phyloP scores from a whole-genome alignment of 2,329 filamentous ascomycete species.

The Hyphodiscus sp. region DNA sequence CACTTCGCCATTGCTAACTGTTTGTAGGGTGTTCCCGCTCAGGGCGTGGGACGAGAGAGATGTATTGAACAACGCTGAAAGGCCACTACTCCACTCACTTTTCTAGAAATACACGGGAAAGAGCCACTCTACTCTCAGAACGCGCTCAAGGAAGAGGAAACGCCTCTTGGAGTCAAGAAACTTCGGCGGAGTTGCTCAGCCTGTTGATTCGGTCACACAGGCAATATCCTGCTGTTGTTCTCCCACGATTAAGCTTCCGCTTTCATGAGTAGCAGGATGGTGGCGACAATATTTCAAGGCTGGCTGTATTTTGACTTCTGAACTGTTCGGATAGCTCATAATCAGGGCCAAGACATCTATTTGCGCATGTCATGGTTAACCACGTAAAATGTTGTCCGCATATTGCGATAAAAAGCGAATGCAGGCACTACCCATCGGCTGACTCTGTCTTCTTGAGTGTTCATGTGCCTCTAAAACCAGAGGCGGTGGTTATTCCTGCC shows the following conservation, averaged over 20 bases:
- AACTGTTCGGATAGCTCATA: neutral
- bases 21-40: constrained; percentile 21
- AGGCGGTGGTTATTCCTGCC: neutral
- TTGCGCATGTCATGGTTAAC: neutral
- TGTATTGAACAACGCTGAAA: constrained; percentile 16
- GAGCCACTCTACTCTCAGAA: neutral
- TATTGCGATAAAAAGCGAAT: neutral
- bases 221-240: neutral
- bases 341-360: neutral
- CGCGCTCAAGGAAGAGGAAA: no score
- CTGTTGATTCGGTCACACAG: neutral
- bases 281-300: neutral
- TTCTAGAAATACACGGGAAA: neutral
- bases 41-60: constrained; percentile 22
- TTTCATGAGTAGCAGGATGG: neutral
- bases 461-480: neutral
- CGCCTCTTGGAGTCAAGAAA: no score
- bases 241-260: neutral
- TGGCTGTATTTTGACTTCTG: neutral
- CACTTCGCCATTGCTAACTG: constrained; percentile 9
- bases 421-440: neutral
- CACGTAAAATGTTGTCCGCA: neutral
- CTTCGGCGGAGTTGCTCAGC: no score
- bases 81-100: constrained; percentile 4
- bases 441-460: neutral